Conservation (phyloP, 2,329 filamentous ascomycete species). For the Trichophyton verrucosum region DNA sequence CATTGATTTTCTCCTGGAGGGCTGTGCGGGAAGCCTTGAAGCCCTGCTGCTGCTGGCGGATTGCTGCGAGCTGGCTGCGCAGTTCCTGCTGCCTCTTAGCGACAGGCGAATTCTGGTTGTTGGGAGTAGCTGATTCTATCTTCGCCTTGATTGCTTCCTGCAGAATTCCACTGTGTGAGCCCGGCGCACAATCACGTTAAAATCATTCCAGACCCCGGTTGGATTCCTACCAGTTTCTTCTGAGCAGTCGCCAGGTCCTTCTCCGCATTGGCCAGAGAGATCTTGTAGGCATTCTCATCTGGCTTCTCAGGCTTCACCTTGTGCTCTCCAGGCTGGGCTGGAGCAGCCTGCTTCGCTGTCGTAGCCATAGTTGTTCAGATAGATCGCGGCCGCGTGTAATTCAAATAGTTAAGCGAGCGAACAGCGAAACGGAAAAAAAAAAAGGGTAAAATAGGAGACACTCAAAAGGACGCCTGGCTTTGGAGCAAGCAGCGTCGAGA, state of each 20-base stretch:
- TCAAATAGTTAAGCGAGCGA: not conserved
- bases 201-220: not conserved
- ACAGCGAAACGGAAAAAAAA: not conserved
- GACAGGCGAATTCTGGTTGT: conserved; percentile 67
- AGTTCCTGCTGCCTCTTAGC: conserved; percentile 79
- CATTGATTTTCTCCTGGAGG: conserved; percentile 83
- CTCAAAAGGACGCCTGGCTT: not conserved
- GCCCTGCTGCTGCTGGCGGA: conserved; percentile 73
- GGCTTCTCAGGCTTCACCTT: conserved; percentile 66
- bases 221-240: conserved; percentile 49
- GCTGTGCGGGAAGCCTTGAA: conserved; percentile 70
- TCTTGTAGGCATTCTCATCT: conserved; percentile 74
- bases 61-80: conserved; percentile 66
- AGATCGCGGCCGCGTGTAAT: not conserved
- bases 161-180: conserved; percentile 23
- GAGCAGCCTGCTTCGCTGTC: conserved; percentile 8
- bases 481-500: not conserved
- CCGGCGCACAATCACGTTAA: not conserved
- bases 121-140: conserved; percentile 68
- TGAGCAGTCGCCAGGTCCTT: conserved; percentile 73
- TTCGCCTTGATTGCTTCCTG: conserved; percentile 82
- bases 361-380: not conserved
- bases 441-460: not conserved
- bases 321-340: conserved; percentile 25
- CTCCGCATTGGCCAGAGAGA: conserved; percentile 64